Conservation (phyloP, 148 eudicot species). For the Agrostemma githago region DNA sequence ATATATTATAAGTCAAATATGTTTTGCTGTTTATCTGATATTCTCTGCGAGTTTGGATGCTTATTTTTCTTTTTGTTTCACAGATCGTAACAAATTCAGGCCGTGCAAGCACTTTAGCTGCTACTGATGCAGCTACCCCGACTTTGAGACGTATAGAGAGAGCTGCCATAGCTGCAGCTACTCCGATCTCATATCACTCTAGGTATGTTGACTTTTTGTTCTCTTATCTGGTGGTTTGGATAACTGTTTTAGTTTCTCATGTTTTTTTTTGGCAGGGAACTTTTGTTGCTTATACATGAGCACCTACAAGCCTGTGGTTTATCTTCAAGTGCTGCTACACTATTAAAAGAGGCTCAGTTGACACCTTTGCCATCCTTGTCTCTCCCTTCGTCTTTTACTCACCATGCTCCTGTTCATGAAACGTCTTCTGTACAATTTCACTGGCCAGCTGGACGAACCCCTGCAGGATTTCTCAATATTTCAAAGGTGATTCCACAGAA, state of each 20-base stretch:
- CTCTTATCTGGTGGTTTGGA: background rate
- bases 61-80: background rate
- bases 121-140: conserved; percentile 98
- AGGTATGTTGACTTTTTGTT: conserved; percentile 39
- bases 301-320: conserved; percentile 95
- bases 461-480: conserved; percentile 52
- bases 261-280: conserved; percentile 59
- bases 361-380: conserved; percentile 73
- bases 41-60: background rate
- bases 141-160: conserved; percentile 93
- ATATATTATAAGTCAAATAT: background rate
- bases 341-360: conserved; percentile 85
- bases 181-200: conserved; percentile 83
- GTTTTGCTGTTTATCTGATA: conserved; percentile 8
- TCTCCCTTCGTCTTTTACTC: conserved; percentile 60
- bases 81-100: conserved; percentile 96
- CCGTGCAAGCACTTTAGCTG: conserved; percentile 91
- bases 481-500: conserved; percentile 31
- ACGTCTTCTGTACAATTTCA: conserved; percentile 55
- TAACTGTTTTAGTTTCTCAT: conserved; percentile 4
- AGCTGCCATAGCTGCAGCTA: conserved; percentile 99
- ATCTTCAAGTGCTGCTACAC: conserved; percentile 60
- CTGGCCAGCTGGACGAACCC: conserved; percentile 74
- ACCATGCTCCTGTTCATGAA: conserved; percentile 67
- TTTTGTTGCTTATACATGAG: conserved; percentile 80